Evolutionary conservation across 1,284 basidiomycete genomes (phyloP).

Genomic region (Rhodotorula sp.): DNA sequence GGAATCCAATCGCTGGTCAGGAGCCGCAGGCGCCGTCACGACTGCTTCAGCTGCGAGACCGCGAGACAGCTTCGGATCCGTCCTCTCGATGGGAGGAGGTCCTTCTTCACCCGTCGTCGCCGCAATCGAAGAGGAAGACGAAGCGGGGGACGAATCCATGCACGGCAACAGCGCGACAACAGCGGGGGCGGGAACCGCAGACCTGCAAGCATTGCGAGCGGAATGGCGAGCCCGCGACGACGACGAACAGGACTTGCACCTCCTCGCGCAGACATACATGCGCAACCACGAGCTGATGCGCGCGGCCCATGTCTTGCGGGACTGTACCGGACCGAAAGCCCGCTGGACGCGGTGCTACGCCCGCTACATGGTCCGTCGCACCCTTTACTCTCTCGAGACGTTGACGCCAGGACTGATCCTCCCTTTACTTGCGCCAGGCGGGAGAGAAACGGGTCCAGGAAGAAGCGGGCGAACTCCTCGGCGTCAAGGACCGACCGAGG

Average conservation of each 20-base stretch:
- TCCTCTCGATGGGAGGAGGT: conserved; percentile 26
- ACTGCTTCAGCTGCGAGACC: neutral
- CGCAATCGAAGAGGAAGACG: neutral
- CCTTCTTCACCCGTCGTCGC: conserved; percentile 16
- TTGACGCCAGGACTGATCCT: too few relatives aligned
- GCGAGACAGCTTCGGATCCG: conserved; percentile 20
- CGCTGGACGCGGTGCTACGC: conserved; percentile 78
- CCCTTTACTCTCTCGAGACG: neutral
- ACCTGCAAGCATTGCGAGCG: neutral
- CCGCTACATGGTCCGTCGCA: conserved; percentile 73
- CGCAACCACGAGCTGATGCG: conserved; percentile 77
- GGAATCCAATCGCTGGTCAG: neutral
- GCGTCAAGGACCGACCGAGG: conserved; percentile 27
- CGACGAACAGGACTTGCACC: conserved; percentile 56
- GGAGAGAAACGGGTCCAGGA: conserved; percentile 44
- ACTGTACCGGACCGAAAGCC: conserved; percentile 67
- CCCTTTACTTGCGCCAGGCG: neutral
- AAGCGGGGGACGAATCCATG: neutral
- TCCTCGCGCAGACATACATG: conserved; percentile 72
- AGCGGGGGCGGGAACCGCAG: neutral
- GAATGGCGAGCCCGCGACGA: conserved; percentile 35
- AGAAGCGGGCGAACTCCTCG: conserved; percentile 39
- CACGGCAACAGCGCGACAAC: neutral
- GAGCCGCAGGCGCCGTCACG: neutral
- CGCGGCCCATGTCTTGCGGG: conserved; percentile 64